phyloP scores from a whole-genome alignment of 495 filamentous ascomycete genomes.

The Sabuloglossum arenarium region DNA sequence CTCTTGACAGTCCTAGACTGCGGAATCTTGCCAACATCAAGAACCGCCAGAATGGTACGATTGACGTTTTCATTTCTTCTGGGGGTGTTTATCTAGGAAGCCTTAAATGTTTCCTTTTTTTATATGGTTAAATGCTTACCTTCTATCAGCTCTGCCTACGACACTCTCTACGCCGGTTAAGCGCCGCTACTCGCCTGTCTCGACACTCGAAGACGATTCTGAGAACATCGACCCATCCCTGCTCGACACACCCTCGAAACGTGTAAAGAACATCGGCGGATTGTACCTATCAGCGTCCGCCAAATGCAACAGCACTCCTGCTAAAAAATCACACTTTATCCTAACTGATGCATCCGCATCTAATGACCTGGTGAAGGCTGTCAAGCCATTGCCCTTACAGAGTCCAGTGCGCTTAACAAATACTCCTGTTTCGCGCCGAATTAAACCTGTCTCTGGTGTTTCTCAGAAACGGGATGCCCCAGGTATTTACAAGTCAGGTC shows the following conservation, averaged over 20 bases:
- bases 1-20: slow-evolving; percentile 21
- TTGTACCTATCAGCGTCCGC: slow-evolving; percentile 11
- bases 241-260: slow-evolving; percentile 37
- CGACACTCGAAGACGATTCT: slow-evolving; percentile 33
- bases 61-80: slow-evolving; percentile 1
- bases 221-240: slow-evolving; percentile 66
- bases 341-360: slow-evolving; percentile 13
- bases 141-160: slow-evolving; percentile 10
- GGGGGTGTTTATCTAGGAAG: neutral
- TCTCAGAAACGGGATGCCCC: neutral
- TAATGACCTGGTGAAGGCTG: slow-evolving; percentile 22
- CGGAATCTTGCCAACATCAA: slow-evolving; percentile 29
- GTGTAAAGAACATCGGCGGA: slow-evolving; percentile 41
- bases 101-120: neutral
- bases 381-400: slow-evolving; percentile 7
- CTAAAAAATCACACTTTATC: slow-evolving; percentile 16
- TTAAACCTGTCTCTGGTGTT: neutral
- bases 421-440: neutral
- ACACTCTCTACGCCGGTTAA: slow-evolving; percentile 17
- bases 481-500: neutral
- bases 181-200: slow-evolving; percentile 16
- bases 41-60: slow-evolving; percentile 36
- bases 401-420: slow-evolving; percentile 8
- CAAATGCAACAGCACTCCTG: slow-evolving; percentile 17
- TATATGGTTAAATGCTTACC: slow-evolving; percentile 9